phyloP scores from a whole-genome alignment of 306 rosid species.

The Amphicarpaea edgeworthii region DNA sequence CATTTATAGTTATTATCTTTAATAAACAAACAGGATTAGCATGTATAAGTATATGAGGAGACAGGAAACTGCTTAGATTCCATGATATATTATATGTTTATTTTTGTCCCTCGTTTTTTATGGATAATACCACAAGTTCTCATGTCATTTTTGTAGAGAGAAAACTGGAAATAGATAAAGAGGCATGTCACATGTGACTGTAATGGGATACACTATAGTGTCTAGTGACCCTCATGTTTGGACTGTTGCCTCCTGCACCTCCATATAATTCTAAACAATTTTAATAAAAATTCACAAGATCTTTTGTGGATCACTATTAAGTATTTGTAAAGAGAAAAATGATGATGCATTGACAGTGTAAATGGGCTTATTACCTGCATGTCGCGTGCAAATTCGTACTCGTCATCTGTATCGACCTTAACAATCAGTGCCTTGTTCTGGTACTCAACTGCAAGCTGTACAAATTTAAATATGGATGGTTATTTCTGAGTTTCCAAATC shows the following conservation, averaged over 20 bases:
- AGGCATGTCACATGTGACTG: neutral
- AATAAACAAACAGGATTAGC: neutral
- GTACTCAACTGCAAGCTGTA: conserved; percentile 95
- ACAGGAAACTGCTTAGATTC: conserved; percentile 20
- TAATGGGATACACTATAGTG: neutral
- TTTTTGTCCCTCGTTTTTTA: neutral
- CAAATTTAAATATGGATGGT: conserved; percentile 21
- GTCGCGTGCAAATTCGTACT: conserved; percentile 85
- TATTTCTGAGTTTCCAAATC: conserved; percentile 38
- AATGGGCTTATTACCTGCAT: conserved; percentile 80
- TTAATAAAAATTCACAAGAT: neutral
- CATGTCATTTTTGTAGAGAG: conserved; percentile 10
- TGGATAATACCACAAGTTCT: conserved; percentile 5
- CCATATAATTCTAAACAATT: no score
- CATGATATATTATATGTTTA: neutral
- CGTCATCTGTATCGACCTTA: conserved; percentile 93
- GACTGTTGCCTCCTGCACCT: no score
- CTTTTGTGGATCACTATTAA: conserved; percentile 1
- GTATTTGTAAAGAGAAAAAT: no score
- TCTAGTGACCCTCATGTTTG: neutral
- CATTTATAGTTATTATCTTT: neutral
- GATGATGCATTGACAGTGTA: no score
- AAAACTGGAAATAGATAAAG: neutral
- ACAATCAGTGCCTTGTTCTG: conserved; percentile 66
- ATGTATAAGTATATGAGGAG: neutral